Evolutionary conservation across 306 rosid genomes (phyloP).

Genomic region (Cucumis cinereus): DNA sequence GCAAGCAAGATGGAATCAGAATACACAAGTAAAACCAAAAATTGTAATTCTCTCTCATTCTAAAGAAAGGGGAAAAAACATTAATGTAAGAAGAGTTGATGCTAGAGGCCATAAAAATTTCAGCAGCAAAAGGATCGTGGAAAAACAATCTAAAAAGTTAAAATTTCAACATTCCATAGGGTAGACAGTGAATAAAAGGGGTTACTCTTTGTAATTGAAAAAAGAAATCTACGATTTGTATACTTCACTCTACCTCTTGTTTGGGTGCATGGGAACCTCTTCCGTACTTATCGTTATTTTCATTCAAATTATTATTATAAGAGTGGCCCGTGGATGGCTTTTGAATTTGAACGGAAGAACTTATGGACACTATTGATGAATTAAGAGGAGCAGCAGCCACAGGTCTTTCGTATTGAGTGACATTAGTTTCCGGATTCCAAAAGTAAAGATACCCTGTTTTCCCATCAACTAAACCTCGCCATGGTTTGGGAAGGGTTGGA

Average conservation of each 20-base stretch:
- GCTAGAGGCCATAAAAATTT: background rate
- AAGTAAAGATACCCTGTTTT: slow-evolving; percentile 96
- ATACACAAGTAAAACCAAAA: background rate
- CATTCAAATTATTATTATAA: slow-evolving; percentile 31
- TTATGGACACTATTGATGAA: slow-evolving; percentile 44
- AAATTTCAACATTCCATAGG: background rate
- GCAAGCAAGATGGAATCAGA: background rate
- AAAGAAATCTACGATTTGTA: slow-evolving; percentile 33
- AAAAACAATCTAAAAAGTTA: background rate
- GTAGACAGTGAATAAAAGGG: background rate
- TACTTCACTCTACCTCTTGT: slow-evolving; percentile 37
- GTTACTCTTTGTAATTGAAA: background rate
- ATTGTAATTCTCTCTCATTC: background rate
- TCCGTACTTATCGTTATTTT: slow-evolving; percentile 44
- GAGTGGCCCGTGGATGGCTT: slow-evolving; percentile 48
- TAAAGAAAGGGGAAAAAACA: background rate
- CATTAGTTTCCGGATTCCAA: slow-evolving; percentile 98
- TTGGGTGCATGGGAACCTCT: slow-evolving; percentile 41
- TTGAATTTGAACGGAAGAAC: slow-evolving; percentile 73
- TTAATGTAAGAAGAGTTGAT: background rate
- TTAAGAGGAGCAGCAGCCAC: slow-evolving; percentile 25
- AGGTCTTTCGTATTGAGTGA: slow-evolving; percentile 92
- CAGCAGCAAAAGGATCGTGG: background rate
- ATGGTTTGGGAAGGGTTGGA: slow-evolving; percentile 92
- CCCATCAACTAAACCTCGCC: slow-evolving; percentile 96